Evolutionary conservation across 2,329 filamentous ascomycete species (phyloP).

Genomic region (Zopfia rhizophila): DNA sequence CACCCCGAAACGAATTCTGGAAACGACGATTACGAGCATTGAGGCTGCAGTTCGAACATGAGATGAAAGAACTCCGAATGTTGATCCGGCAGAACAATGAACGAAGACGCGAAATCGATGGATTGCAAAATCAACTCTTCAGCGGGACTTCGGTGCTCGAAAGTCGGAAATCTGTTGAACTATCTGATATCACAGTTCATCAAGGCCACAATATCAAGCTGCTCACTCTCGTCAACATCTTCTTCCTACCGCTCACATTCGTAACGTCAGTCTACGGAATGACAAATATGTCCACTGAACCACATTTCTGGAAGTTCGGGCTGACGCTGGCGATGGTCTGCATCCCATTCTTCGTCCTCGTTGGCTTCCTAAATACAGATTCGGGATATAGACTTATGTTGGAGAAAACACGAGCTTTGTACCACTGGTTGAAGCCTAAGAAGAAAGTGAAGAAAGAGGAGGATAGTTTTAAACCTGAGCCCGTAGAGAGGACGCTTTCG

Average conservation of each 20-base stretch:
- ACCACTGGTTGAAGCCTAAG: conserved; percentile 38
- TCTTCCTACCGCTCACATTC: conserved; percentile 64
- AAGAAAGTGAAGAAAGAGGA: conserved; percentile 10
- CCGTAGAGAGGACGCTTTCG: conserved; percentile 34
- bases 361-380: conserved; percentile 56
- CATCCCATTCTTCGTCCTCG: conserved; percentile 58
- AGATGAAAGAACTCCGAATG: conserved; percentile 61
- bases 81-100: conserved; percentile 64
- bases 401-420: conserved; percentile 39
- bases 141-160: conserved; percentile 72
- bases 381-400: conserved; percentile 52
- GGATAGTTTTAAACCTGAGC: conserved; percentile 13
- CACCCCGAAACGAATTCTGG: conserved; percentile 60
- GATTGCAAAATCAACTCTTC: conserved; percentile 70
- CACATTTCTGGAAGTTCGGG: conserved; percentile 51
- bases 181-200: conserved; percentile 61
- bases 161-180: conserved; percentile 68
- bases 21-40: conserved; percentile 60
- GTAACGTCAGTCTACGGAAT: conserved; percentile 69
- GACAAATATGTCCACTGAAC: conserved; percentile 56
- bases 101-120: conserved; percentile 65
- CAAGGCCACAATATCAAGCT: conserved; percentile 72
- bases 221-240: conserved; percentile 3
- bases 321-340: conserved; percentile 55
- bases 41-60: conserved; percentile 61